Base-by-base conservation (phyloP, 768 basidiomycete species). In the Psilocybe cyanescens region DNA sequence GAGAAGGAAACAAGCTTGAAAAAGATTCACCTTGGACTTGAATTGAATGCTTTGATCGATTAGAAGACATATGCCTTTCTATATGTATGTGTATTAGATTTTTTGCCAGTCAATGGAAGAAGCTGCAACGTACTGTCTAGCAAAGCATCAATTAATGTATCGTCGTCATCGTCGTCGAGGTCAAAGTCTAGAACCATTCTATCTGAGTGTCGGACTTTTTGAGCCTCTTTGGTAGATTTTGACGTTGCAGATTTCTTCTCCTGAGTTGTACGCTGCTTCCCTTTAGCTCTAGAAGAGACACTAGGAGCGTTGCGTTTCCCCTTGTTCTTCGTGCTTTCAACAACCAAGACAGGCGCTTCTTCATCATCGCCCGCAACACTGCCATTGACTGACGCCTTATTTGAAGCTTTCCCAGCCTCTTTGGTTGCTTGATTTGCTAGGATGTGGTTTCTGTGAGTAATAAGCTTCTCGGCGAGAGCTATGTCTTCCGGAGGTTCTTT, bases 401-500 rank as follows among this genome's bases (percentile, higher is more conserved):
- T 58, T 8, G 62, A 63, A 7, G 63, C 58, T 31, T 63, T 61
- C 9, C 60, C 69, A 4, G 61, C 51, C 29, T 71, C 71, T 57
- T 74, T 72, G 6, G 49, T 63, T 11, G 63, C 63, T 2, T 70
- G 65, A 11, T 56, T 62, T 48, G 63, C 58, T 57, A 82, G 67
- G 49, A 82, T 78, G 39, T 73, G 75, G 31, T 72, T 74, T 50
- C 81, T 74, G 56, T 79, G 79, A 33, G 68, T 64, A 5, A 80
- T 67, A 24, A 83, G 77, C 64, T 74, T 76, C 55, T 75, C 74
- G 1, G 74, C 76, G 48, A 76, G 68, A 14, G 58, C 68, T 51
- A 75, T 73, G 64, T 82, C 83, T 50, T 79, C 79, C 19, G 73
- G 74, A 8, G 80, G 72, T 58, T 85, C 82, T 39, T 79, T 72